Evolutionary conservation across 345 rosid species (phyloP), one percentile per base, ranked within the genome.

Genomic region (Rhodomyrtus tomentosa): DNA sequence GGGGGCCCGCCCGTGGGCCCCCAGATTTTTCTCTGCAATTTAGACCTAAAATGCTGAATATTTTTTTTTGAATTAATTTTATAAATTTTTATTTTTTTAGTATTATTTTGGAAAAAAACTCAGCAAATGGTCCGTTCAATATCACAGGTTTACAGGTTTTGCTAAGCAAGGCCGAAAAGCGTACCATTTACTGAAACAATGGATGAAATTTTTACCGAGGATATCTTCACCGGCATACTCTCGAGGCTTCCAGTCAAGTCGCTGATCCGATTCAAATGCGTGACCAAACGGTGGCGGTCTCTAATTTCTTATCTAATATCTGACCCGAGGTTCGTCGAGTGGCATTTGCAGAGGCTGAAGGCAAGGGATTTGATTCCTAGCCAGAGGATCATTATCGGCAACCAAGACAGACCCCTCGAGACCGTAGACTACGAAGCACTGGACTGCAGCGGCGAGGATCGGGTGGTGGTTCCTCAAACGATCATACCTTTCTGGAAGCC

Each of bases 191-290:
- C 62, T 3, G 29, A 25, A 55, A 55, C 32, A 11, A 55, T 25
- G 62, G 40, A 5, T 5, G 29, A 55, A 25, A 55, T 15, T 13
- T 11, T 85, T 7, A 12, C 3, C 13, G 86, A 85, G 13, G 80
- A 86, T 22, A 38, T 76, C 49, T 8, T 74, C 22, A 14, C 48
- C 20, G 85, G 74, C 12, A 74, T 86, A 20, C 83, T 82, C 55
- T 82, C 55, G 15, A 21, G 87, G 85, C 87, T 82, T 3, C 84
- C 87, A 9, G 40, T 25, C 79, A 86, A 82, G 72, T 25, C 59
- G 40, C 50, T 86, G 32, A 15, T 29, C 58, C 82, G 7, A 55
- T 86, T 29, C 79, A 82, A 76, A 55, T 54, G 85, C 50, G 85
- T 86, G 25, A 24, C 83, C 85, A 82, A 86, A 50, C 29, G 24